These are phyloP conservation scores for Ochetophila trinervis DNA, from an alignment of 306 rosid species.

Conservation along the genomic window DNA sequence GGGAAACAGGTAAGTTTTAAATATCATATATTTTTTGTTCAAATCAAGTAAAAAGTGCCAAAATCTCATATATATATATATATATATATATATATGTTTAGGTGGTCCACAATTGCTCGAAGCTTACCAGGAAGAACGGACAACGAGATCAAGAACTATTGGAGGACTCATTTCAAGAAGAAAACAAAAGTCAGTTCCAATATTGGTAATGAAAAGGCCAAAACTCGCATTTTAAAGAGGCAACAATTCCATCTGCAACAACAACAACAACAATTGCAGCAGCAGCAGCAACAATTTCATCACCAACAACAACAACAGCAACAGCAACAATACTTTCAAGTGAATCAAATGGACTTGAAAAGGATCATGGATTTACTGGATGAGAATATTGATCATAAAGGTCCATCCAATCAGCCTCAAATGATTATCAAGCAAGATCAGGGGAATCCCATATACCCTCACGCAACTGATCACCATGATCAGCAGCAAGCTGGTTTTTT, in stretches of 20 bases:
- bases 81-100: no score
- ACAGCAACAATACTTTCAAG: constrained; percentile 35
- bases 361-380: constrained; percentile 58
- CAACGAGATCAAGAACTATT: constrained; percentile 86
- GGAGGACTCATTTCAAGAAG: constrained; percentile 95
- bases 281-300: constrained; percentile 38
- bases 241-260: constrained; percentile 61
- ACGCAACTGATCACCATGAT: constrained; percentile 36
- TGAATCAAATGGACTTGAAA: constrained; percentile 51
- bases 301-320: constrained; percentile 43
- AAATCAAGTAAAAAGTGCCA: no score
- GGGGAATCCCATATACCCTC: constrained; percentile 28
- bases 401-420: constrained; percentile 31
- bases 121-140: constrained; percentile 95
- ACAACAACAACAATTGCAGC: constrained; percentile 29
- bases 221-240: constrained; percentile 50
- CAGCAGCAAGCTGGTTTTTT: constrained; percentile 3
- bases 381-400: constrained; percentile 35
- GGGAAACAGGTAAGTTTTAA: constrained; percentile 94
- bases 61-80: no score
- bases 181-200: constrained; percentile 42
- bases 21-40: no score
- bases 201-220: constrained; percentile 43
- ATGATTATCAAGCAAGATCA: constrained; percentile 36
- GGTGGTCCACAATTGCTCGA: constrained; percentile 98